Conservation (phyloP, 1,139 yeast species). For the Kurtzmaniella quercitrusa region DNA sequence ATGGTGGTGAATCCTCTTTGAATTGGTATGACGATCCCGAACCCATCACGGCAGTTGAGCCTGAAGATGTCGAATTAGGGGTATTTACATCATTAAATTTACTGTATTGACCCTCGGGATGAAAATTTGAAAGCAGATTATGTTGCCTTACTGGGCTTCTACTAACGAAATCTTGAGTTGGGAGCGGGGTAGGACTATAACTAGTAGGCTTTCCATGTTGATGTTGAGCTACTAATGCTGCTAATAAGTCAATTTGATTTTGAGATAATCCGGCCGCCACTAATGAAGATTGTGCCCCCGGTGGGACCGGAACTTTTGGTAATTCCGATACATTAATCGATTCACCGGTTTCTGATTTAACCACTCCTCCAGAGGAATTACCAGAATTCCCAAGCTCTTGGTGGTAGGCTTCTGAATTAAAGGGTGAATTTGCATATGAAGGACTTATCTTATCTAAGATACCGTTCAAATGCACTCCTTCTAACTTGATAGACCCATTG, state of each 20-base stretch:
- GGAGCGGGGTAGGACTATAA: conserved; percentile 6
- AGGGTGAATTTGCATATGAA: neutral
- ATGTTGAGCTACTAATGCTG: conserved; percentile 70
- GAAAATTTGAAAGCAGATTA: conserved; percentile 11
- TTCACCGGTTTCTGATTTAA: neutral
- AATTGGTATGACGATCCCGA: conserved; percentile 8
- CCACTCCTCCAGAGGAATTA: neutral
- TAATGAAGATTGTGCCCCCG: conserved; percentile 61
- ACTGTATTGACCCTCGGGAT: conserved; percentile 1
- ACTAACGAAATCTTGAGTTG: neutral
- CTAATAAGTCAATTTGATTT: conserved; percentile 66
- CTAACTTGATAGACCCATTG: neutral
- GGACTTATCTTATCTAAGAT: conserved; percentile 1
- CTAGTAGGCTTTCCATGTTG: conserved; percentile 34
- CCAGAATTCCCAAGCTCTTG: conserved; percentile 1
- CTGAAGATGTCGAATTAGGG: conserved; percentile 10
- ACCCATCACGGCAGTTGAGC: conserved; percentile 6
- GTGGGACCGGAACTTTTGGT: conserved; percentile 67
- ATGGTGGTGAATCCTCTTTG: conserved; percentile 6
- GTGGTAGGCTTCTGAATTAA: neutral
- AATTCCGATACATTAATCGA: conserved; percentile 22
- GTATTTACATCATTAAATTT: conserved; percentile 3
- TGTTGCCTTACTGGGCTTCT: conserved; percentile 22
- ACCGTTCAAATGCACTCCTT: neutral
- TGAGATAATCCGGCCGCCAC: conserved; percentile 61